Base-by-base conservation (phyloP, 2,329 filamentous ascomycete species). In the Epichloe bromicola region DNA sequence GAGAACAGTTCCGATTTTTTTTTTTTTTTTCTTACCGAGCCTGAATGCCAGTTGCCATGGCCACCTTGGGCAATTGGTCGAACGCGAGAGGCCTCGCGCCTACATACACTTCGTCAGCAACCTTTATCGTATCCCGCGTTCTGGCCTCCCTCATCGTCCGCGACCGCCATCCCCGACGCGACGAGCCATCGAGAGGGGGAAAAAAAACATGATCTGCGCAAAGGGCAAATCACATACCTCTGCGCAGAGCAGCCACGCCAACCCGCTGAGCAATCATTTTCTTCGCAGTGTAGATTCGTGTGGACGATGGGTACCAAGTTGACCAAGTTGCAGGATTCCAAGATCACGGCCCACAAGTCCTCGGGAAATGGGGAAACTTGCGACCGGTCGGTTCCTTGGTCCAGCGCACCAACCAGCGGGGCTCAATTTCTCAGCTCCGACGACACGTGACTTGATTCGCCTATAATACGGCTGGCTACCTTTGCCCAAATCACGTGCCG, bases 201-300 rank as follows among this genome's bases (percentile, higher is more conserved):
- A 3, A 20, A 3, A 20, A 45, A 2, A 3, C 23, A 1, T 26
- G 1, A 8, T 20, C 5, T 5, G 10, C 8, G 4, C 40, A 26
- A 42, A 12, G 23, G 23, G 3, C 4, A 36, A 36, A 14, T 6
- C 36, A 47, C 72, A 60, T 65, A 80, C 78, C 74, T 75, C 76
- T 73, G 66, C 76, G 76, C 65, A 80, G 67, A 65, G 77, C 77
- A 68, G 74, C 72, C 58, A 79, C 63, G 65, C 77, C 78, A 61
- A 78, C 71, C 69, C 77, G 69, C 61, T 77, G 74, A 62, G 74
- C 71, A 64, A 73, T 75, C 78, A 82, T 82, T 44, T 58, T 58
- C 42, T 58, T 67, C 62, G 17, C 39, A 20, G 12, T 42, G 12
- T 23, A 57, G 57, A 51, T 54, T 17, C 37, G 19, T 23, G 3